Evolutionary conservation across 2,329 filamentous ascomycete genomes (phyloP), one percentile per base, ranked within the genome.

Genomic region (Immersiporthe knoxdaviesiana): DNA sequence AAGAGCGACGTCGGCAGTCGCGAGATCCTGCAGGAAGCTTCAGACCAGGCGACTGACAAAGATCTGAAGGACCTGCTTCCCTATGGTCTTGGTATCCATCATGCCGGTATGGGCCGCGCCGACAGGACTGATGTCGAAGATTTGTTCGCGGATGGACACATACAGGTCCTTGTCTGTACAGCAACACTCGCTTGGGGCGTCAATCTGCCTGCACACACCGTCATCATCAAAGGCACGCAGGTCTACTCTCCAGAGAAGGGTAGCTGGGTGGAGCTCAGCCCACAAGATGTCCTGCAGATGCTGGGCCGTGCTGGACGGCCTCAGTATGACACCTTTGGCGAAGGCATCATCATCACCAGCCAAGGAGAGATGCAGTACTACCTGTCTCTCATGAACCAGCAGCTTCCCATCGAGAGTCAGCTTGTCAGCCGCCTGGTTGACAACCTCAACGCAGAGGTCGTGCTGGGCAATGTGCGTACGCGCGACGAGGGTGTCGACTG

Each of bases 161-260:
- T 99, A 50, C 94, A 97, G 78, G 96, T 99, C 1, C 89, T 99
- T 64, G 95, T 98, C 47, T 98, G 94, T 81, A 99, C 96, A 52
- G 95, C 97, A 52, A 99, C 96, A n/a, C 85, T 99, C 66, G 96
- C 96, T 32, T 99, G 96, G 96, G 96, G 96, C 88, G 96, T 99
- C 77, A 99, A 99, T 80, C 83, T 99, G 77, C 96, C 96, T 5
- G 96, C 96, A 2, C 96, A 99, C 77, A 98, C 96, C 0, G 96
- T 99, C 76, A 95, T 99, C 77, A 99, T 99, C 84, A 99, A 99
- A 81, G 96, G 96, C 67, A 99, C 96, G 0, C 94, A 97, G 77
- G 91, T 99, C 27, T 99, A 99, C 81, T 98, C 96, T 0, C 96
- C 96, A 0, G 96, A 99, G 78, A 98, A 97, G 83, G 96, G 96